phyloP scores from a whole-genome alignment of 2,329 filamentous ascomycete genomes.

The Stagonosporopsis tanaceti region DNA sequence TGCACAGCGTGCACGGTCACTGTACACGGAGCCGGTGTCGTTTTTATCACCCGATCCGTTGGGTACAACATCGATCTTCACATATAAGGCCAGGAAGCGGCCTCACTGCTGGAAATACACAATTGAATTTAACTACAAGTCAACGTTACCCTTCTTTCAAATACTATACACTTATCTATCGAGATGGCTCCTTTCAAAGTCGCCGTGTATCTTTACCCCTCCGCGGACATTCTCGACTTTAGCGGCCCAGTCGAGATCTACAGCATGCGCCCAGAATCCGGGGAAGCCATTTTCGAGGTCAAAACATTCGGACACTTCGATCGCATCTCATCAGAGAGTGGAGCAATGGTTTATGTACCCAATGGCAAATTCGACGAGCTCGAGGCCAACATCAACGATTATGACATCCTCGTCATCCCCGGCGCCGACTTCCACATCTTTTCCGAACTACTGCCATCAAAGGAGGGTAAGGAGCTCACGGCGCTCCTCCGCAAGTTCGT shows the following conservation, averaged over 20 bases:
- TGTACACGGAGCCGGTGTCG: no score
- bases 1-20: no score
- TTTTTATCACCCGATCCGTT: conserved; percentile 3
- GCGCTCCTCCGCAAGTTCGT: conserved; percentile 36
- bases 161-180: not conserved
- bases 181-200: conserved; percentile 44
- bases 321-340: conserved; percentile 32
- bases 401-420: conserved; percentile 52
- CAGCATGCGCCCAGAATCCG: conserved; percentile 37
- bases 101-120: not conserved
- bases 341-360: conserved; percentile 41
- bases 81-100: conserved; percentile 1
- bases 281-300: conserved; percentile 42
- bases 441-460: conserved; percentile 29
- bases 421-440: conserved; percentile 43
- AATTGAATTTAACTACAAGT: not conserved
- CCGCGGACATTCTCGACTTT: conserved; percentile 54
- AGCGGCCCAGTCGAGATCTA: conserved; percentile 51
- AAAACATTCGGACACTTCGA: conserved; percentile 45
- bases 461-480: conserved; percentile 29
- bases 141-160: not conserved
- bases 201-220: conserved; percentile 50
- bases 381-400: conserved; percentile 36
- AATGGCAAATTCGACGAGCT: conserved; percentile 43
- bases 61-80: not conserved